phyloP scores from a whole-genome alignment of 306 rosid species.

The Sechiopsis laciniata region DNA sequence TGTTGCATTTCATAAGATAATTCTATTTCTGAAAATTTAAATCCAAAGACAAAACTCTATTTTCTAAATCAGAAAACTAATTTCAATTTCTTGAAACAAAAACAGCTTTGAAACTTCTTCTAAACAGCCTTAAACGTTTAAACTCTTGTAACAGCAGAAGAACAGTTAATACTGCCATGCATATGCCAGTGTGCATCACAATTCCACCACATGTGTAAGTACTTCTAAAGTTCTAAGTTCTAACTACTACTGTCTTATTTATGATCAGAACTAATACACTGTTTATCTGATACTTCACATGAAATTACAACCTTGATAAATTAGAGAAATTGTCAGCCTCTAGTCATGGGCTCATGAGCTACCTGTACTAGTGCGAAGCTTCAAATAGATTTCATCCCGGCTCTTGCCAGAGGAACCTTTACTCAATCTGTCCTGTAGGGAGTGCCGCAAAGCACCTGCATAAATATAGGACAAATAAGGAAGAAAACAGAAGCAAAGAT shows the following conservation, averaged over 20 bases:
- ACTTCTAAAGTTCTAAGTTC: not conserved
- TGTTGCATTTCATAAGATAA: not conserved
- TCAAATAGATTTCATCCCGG: constrained; percentile 82
- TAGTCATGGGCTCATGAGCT: constrained; percentile 25
- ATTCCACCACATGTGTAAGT: not conserved
- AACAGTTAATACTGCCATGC: not conserved
- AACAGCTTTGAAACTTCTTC: not conserved
- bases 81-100: constrained; percentile 6
- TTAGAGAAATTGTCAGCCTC: constrained; percentile 21
- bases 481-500: not conserved
- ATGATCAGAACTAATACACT: not conserved
- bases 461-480: not conserved
- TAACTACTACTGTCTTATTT: not conserved
- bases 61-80: constrained; percentile 11
- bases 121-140: not conserved
- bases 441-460: constrained; percentile 88
- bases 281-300: not conserved
- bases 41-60: constrained; percentile 9
- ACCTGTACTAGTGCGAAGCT: constrained; percentile 92
- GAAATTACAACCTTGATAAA: not conserved
- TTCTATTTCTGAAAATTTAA: not conserved
- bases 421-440: constrained; percentile 87
- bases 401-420: constrained; percentile 59
- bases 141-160: not conserved
- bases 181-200: not conserved